Base-by-base conservation (phyloP, 305 asterid genomes). In the Fraxinus platypoda region DNA sequence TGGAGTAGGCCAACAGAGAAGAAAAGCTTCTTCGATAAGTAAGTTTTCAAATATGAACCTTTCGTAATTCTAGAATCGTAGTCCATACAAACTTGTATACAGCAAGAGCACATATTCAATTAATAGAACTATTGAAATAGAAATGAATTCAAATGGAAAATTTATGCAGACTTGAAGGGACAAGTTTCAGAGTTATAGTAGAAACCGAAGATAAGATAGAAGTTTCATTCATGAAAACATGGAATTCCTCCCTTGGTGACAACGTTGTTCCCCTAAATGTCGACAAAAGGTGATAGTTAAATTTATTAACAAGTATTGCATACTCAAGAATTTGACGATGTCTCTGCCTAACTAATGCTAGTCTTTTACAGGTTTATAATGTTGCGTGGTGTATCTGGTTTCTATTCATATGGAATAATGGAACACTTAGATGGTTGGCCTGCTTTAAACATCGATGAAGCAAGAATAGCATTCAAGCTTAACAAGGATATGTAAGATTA, bases 401-500 rank as follows among this genome's bases (percentile, higher is more conserved):
- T 92, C 82, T 90, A 92, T 83, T 81, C 94, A 23, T 92, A 91
- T 19, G 88, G 90, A 6, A 88, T 88, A 68, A 86, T 86, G 70
- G 92, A 92, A 81, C 93, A 90, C 72, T 38, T 82, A 74, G 77
- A 85, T 80, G 93, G 94, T 76, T 92, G 64, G 97, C 90, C 94
- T 31, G 93, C 84, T 62, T n/a, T 91, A 1, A 62, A 81, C 74
- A 75, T 92, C 46, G 90, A 81, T 7, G 91, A 91, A 84, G 86
- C 90, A 75, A 89, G 97, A 78, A 81, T 92, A 38, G 93, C 91
- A 21, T 83, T 90, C 88, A 92, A 91, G 85, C 97, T 92, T 57
- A 83, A 83, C 15, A 86, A 83, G 15, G 77, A 85, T 33, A 77
- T 54, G 97, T 93, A 86, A 84, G 85, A 26, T n/a, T n/a, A n/a